Evolutionary conservation across 2,329 filamentous ascomycete genomes (phyloP).

Genomic region (Didymella lethalis): DNA sequence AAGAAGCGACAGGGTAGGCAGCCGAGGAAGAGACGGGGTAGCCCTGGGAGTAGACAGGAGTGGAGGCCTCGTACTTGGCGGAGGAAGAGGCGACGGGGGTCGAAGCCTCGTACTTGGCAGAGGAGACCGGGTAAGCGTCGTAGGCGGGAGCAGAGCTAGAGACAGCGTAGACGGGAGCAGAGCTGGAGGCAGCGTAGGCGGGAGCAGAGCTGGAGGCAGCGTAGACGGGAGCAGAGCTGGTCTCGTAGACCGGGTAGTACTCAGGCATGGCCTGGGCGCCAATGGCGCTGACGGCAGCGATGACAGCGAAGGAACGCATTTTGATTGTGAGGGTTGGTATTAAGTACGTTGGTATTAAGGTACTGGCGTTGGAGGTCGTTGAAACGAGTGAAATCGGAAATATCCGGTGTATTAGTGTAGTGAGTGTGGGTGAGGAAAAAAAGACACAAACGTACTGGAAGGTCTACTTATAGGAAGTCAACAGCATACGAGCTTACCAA

Average conservation of each 20-base stretch:
- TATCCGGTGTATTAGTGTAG: conserved; percentile 49
- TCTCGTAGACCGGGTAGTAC: conserved; percentile 22
- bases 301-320: conserved; percentile 50
- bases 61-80: conserved; percentile 7
- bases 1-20: conserved; percentile 15
- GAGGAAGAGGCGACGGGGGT: conserved; percentile 1
- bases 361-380: conserved; percentile 41
- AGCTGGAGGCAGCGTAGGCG: background rate
- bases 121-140: conserved; percentile 1
- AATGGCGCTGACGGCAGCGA: conserved; percentile 26
- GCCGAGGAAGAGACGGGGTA: conserved; percentile 23
- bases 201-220: conserved; percentile 21
- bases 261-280: conserved; percentile 6
- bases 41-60: conserved; percentile 4
- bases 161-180: no score
- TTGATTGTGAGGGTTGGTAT: conserved; percentile 48
- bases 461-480: conserved; percentile 45
- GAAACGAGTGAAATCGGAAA: conserved; percentile 54
- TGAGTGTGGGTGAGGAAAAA: conserved; percentile 50
- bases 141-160: conserved; percentile 9
- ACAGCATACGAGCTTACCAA: conserved; percentile 38
- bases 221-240: conserved; percentile 15
- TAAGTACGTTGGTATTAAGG: conserved; percentile 47
- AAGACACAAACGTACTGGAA: conserved; percentile 27
- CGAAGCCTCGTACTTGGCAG: conserved; percentile 3